Percentiles rank a stretch among this genome's conserved stretches.
These are phyloP conservation scores for Ricinus communis DNA, from an alignment of 345 rosid genomes.

Conservation along the genomic window DNA sequence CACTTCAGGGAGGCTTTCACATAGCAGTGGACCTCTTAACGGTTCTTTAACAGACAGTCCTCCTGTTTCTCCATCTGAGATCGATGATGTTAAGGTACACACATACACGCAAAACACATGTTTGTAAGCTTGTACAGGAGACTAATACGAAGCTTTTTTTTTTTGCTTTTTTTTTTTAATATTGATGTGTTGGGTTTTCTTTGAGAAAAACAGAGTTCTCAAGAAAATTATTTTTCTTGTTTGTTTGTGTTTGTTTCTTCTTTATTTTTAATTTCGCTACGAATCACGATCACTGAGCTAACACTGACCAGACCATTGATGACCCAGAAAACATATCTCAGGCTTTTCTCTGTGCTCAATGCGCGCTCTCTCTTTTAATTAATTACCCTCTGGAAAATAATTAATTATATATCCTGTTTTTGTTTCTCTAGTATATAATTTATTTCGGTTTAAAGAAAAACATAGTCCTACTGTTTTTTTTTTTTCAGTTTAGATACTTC, in stretches of 20 bases:
- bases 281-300: slow-evolving; percentile 37
- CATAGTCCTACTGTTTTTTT: not conserved
- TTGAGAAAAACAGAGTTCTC: no score
- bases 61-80: slow-evolving; percentile 86
- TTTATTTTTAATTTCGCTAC: slow-evolving; percentile 16
- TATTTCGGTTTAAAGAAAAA: slow-evolving; percentile 4
- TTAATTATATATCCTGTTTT: not conserved
- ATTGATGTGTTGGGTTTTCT: no score
- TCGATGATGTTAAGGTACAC: slow-evolving; percentile 71
- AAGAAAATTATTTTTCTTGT: slow-evolving; percentile 11
- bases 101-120: no score
- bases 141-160: not conserved
- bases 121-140: no score
- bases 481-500: not conserved
- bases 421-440: not conserved
- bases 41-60: slow-evolving; percentile 94
- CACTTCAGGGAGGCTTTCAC: slow-evolving; percentile 80
- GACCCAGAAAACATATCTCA: slow-evolving; percentile 24
- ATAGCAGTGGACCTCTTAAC: slow-evolving; percentile 82
- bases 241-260: slow-evolving; percentile 1
- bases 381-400: not conserved
- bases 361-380: slow-evolving; percentile 24
- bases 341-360: slow-evolving; percentile 60
- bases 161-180: not conserved
- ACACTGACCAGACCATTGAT: slow-evolving; percentile 17